Conservation (phyloP, 2,329 filamentous ascomycete species). For the Fusarium temperatum region DNA sequence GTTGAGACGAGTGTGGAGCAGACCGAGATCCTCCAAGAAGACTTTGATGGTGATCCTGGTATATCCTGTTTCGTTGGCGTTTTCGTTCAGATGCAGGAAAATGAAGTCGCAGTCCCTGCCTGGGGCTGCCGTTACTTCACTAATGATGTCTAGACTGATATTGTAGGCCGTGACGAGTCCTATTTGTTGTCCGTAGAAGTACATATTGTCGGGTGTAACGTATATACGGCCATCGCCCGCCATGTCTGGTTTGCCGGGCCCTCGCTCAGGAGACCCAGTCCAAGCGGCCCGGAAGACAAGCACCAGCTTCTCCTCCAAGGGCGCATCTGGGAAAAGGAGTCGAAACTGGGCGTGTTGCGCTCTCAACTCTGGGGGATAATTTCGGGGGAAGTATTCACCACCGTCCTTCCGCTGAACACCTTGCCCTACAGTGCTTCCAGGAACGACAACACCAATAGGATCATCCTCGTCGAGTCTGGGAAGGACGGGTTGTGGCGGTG, state of each 20-base stretch:
- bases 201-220: slow-evolving; percentile 86
- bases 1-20: slow-evolving; percentile 86
- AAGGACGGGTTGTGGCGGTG: slow-evolving; percentile 44
- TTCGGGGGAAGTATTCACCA: slow-evolving; percentile 70
- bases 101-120: slow-evolving; percentile 94
- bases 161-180: slow-evolving; percentile 87
- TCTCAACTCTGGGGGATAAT: slow-evolving; percentile 83
- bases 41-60: slow-evolving; percentile 88
- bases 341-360: slow-evolving; percentile 94
- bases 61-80: slow-evolving; percentile 69
- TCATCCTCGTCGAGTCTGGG: slow-evolving; percentile 51
- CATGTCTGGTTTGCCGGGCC: slow-evolving; percentile 58
- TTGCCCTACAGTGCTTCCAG: slow-evolving; percentile 45
- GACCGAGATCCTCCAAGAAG: slow-evolving; percentile 85
- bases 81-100: slow-evolving; percentile 78
- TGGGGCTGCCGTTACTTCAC: slow-evolving; percentile 88
- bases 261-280: slow-evolving; percentile 61
- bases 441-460: slow-evolving; percentile 53
- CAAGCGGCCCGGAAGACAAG: slow-evolving; percentile 94
- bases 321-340: slow-evolving; percentile 85
- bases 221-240: slow-evolving; percentile 79
- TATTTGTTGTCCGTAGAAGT: slow-evolving; percentile 96
- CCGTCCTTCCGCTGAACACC: slow-evolving; percentile 45
- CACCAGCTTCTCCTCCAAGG: slow-evolving; percentile 81
- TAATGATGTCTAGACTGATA: slow-evolving; percentile 78